Percentiles rank a stretch among this genome's conserved stretches.
Evolutionary conservation across 345 rosid species (phyloP).

Genomic region (Draba incana): DNA sequence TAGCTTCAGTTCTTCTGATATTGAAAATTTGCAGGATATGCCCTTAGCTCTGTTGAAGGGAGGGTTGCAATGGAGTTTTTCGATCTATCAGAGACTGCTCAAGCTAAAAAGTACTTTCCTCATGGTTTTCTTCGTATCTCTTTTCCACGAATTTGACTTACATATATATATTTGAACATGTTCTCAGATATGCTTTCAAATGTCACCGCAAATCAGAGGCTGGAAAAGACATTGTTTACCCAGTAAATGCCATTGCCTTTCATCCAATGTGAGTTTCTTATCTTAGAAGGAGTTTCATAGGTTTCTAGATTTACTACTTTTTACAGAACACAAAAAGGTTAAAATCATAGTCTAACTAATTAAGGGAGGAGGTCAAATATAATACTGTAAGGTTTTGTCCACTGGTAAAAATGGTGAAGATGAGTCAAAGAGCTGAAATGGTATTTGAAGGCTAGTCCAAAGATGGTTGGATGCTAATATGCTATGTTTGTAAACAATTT

Average conservation of each 20-base stretch:
- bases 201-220: constrained; percentile 98
- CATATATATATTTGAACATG: constrained; percentile 15
- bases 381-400: neutral
- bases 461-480: constrained; percentile 5
- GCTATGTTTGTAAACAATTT: neutral
- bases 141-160: constrained; percentile 9
- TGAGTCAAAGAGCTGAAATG: neutral
- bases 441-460: neutral
- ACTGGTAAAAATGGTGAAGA: neutral
- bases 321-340: neutral
- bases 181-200: constrained; percentile 92
- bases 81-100: constrained; percentile 93
- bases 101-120: constrained; percentile 81
- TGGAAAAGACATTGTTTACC: constrained; percentile 93
- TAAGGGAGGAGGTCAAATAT: neutral
- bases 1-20: constrained; percentile 13
- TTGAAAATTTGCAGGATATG: constrained; percentile 75
- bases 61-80: constrained; percentile 98
- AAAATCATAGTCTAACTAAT: neutral
- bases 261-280: constrained; percentile 88
- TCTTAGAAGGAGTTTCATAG: constrained; percentile 18
- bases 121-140: constrained; percentile 6
- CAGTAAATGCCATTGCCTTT: constrained; percentile 94
- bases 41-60: constrained; percentile 99
- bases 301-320: constrained; percentile 8